A percentile compares a stretch with the other conserved stretches of the same genome.
These are phyloP conservation scores for Fusarium nelsonii DNA, from an alignment of 2,329 filamentous ascomycete genomes.

Conservation along the genomic window DNA sequence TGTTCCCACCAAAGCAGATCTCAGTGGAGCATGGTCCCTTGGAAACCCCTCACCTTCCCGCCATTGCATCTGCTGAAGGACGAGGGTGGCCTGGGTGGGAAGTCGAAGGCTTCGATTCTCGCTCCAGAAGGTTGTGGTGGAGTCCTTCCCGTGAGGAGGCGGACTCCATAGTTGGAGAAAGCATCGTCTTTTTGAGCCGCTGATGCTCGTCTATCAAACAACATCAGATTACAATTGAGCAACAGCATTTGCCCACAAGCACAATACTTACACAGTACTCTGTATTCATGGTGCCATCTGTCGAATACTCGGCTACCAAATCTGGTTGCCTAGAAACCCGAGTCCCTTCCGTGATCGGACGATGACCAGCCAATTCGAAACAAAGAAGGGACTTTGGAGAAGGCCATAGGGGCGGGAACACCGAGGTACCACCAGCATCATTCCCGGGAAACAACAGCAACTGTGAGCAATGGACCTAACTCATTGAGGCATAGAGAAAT, in stretches of 20 bases:
- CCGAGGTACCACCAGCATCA: constrained; percentile 47
- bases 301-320: constrained; percentile 15
- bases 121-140: constrained; percentile 49
- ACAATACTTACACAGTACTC: background rate
- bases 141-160: constrained; percentile 49
- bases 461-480: constrained; percentile 28
- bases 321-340: constrained; percentile 23
- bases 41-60: constrained; percentile 49
- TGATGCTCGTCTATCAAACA: constrained; percentile 41
- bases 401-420: constrained; percentile 45
- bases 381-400: constrained; percentile 39
- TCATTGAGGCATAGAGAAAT: constrained; percentile 26
- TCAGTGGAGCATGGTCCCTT: constrained; percentile 46
- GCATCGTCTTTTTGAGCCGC: constrained; percentile 44
- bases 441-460: constrained; percentile 43
- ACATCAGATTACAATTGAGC: constrained; percentile 13
- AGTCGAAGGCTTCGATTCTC: constrained; percentile 48
- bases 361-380: constrained; percentile 39
- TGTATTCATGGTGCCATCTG: background rate
- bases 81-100: constrained; percentile 44
- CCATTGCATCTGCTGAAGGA: constrained; percentile 46
- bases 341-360: constrained; percentile 39
- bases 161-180: constrained; percentile 48
- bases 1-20: constrained; percentile 48
- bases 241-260: background rate